Evolutionary conservation across 1,139 yeast genomes (phyloP).

Genomic region (Nakaseomyces glabratus): DNA sequence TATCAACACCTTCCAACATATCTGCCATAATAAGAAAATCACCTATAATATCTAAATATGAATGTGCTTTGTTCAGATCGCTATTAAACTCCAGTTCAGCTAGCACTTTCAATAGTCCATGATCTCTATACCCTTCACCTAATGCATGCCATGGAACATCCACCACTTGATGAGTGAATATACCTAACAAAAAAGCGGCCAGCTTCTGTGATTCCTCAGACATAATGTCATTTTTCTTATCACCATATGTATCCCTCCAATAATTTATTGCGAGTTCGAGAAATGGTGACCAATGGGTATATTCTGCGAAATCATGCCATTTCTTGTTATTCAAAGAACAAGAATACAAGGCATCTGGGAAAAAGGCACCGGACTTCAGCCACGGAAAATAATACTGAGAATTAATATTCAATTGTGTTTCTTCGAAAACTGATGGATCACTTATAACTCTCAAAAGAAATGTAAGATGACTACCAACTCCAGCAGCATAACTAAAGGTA

Average conservation of each 20-base stretch:
- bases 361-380: slow-evolving; percentile 46
- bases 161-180: slow-evolving; percentile 48
- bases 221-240: slow-evolving; percentile 13
- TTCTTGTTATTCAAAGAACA: slow-evolving; percentile 33
- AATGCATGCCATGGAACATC: slow-evolving; percentile 60
- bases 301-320: slow-evolving; percentile 44
- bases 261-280: slow-evolving; percentile 36
- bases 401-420: slow-evolving; percentile 6
- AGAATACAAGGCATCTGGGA: slow-evolving; percentile 54
- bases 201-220: slow-evolving; percentile 28
- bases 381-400: slow-evolving; percentile 14
- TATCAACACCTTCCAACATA: slow-evolving; percentile 27
- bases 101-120: slow-evolving; percentile 43
- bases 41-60: slow-evolving; percentile 47
- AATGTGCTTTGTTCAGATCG: slow-evolving; percentile 40
- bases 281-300: slow-evolving; percentile 59
- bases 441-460: slow-evolving; percentile 33
- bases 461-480: slow-evolving; percentile 35
- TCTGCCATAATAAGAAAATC: slow-evolving; percentile 42
- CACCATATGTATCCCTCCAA: slow-evolving; percentile 33
- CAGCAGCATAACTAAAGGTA: slow-evolving; percentile 10
- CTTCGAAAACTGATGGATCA: slow-evolving; percentile 10
- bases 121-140: slow-evolving; percentile 31
- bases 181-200: slow-evolving; percentile 45
- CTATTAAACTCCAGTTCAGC: slow-evolving; percentile 44